Base-by-base conservation (phyloP, 1,139 yeast species). In the Blastobotrys elegans region DNA sequence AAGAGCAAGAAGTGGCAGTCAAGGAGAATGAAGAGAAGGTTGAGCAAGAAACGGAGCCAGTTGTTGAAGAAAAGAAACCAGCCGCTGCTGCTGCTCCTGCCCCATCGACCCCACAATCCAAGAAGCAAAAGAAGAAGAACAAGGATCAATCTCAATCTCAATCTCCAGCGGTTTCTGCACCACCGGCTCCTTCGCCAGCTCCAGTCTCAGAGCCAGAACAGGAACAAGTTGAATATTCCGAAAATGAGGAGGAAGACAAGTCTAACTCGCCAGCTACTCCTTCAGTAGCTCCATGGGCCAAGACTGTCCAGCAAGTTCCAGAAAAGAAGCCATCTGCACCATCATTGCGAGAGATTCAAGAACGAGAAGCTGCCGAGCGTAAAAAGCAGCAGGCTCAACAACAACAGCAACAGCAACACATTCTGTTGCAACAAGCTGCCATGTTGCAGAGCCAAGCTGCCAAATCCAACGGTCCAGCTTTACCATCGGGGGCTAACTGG, bases 301-400 rank as follows among this genome's bases (percentile, higher is more conserved):
- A 60, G 56, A 67, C 68, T 39, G 69, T 67, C 27, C 64, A 64
- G 11, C 68, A 43, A 30, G 49, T 63, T 13, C 54, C 62, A 5
- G 54, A 63, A 13, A 43, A 36, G 29, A 57, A 66, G 17, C 67
- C 72, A 46, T 54, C 83, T 36, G 63, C 73, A n/a, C 67, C 81
- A 50, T 73, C 87, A 1, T 69, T 86, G 55, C 77, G 79, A 50
- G 87, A 86, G 61, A 82, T 86, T 53, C 92, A 84, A 63, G 76
- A 73, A 53, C 65, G 81, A 51, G 94, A 84, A 60, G 82, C 82
- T 39, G 79, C 76, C 49, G 79, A 62, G 49, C 53, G 53, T 36
- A 55, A 61, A 47, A 49, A 51, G 30, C 54, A 49, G 34, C 56
- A 43, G 41, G 58, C 43, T 53, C 69, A 54, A 56, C 65, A 50